phyloP scores from a whole-genome alignment of 306 rosid genomes.

The Phaseolus lunatus region DNA sequence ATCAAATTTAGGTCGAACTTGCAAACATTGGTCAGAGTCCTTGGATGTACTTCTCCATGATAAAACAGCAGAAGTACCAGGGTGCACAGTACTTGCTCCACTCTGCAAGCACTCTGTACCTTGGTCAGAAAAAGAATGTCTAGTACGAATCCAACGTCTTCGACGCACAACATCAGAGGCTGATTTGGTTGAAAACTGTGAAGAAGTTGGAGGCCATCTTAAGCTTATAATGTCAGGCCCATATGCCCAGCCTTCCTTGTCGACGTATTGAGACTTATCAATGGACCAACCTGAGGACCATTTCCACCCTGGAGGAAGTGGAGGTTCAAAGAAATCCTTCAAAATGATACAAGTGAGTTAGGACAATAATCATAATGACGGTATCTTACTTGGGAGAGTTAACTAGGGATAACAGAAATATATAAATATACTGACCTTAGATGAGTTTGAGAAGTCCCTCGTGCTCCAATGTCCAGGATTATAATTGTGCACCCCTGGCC shows the following conservation, averaged over 20 bases:
- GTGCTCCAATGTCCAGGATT: conserved; percentile 80
- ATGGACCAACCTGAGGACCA: conserved; percentile 79
- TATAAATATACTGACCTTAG: conserved; percentile 59
- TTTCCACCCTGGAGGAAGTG: conserved; percentile 79
- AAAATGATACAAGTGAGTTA: conserved; percentile 46
- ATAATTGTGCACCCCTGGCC: conserved; percentile 51
- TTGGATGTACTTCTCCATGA: conserved; percentile 86
- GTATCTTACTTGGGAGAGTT: conserved; percentile 18
- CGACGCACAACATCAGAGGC: conserved; percentile 71
- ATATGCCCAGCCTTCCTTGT: conserved; percentile 90
- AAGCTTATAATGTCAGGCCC: conserved; percentile 61
- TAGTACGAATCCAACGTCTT: conserved; percentile 75
- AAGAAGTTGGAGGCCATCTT: conserved; percentile 76
- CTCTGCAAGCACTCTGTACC: conserved; percentile 50
- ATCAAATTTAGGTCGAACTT: conserved; percentile 74
- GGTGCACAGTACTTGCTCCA: conserved; percentile 57
- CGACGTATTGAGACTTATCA: conserved; percentile 73
- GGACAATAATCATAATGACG: conserved; percentile 32
- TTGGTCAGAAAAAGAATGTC: conserved; percentile 55
- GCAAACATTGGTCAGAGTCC: conserved; percentile 74
- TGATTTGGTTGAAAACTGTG: conserved; percentile 64
- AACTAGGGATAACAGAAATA: conserved; percentile 2
- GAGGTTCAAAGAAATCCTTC: conserved; percentile 91
- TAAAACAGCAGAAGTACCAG: conserved; percentile 74
- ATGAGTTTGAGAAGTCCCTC: conserved; percentile 64